Percentiles rank a stretch among this genome's conserved stretches.
Evolutionary conservation across 805 yeast species (phyloP).

Genomic region (Wickerhamomyces subpelliculosus): DNA sequence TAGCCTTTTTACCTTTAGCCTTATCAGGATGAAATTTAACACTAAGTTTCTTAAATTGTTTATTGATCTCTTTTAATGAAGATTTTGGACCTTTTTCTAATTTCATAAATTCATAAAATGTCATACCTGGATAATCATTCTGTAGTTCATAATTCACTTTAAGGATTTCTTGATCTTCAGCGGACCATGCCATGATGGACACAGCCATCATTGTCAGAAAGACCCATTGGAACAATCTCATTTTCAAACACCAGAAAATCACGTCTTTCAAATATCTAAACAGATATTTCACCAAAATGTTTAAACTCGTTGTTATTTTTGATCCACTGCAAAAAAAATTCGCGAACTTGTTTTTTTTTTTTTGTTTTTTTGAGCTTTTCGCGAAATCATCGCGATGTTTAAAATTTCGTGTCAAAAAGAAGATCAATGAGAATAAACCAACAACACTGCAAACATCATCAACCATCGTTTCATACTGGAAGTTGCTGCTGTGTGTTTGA

Average conservation of each 20-base stretch:
- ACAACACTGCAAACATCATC: no score
- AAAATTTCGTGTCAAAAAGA: background rate
- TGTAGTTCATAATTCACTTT: conserved; percentile 57
- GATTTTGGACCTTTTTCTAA: conserved; percentile 28
- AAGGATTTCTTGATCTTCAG: conserved; percentile 78
- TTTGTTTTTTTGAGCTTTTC: no score
- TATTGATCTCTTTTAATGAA: conserved; percentile 45
- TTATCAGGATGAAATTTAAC: conserved; percentile 85
- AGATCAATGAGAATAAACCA: no score
- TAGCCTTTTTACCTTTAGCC: conserved; percentile 29
- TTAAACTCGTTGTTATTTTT: background rate
- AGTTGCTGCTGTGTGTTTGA: no score
- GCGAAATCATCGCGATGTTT: no score
- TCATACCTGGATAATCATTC: conserved; percentile 21
- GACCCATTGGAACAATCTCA: conserved; percentile 11
- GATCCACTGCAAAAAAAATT: background rate
- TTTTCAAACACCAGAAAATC: background rate
- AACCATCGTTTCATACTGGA: no score
- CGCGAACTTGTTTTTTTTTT: background rate
- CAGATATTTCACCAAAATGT: background rate
- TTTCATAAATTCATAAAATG: conserved; percentile 26
- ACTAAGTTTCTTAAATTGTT: conserved; percentile 66
- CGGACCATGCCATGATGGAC: conserved; percentile 44
- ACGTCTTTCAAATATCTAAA: background rate
- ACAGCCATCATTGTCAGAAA: conserved; percentile 19